These are phyloP conservation scores for Apiospora sp. DNA, from an alignment of 2,329 filamentous ascomycete genomes.

Conservation along the genomic window DNA sequence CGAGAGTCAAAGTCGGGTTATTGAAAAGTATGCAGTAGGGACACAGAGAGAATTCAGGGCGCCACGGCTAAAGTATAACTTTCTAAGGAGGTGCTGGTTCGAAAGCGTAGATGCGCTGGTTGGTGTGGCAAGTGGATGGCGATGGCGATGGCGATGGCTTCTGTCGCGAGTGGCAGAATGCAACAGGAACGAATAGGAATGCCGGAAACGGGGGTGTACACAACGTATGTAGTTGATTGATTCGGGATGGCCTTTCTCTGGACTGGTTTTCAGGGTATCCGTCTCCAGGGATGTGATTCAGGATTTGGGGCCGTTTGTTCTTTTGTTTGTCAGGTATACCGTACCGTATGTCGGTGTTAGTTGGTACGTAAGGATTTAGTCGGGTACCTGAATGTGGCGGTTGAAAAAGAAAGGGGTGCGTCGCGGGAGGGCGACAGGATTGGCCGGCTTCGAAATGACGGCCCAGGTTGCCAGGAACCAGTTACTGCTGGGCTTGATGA, in stretches of 20 bases:
- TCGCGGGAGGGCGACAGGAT: constrained; percentile 2
- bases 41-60: background rate
- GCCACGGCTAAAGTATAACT: background rate
- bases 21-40: background rate
- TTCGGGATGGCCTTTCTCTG: background rate
- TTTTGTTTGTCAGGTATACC: constrained; percentile 22
- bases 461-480: background rate
- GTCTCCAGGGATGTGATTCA: constrained; percentile 19
- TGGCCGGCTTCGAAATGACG: constrained; percentile 7
- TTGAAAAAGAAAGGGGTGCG: constrained; percentile 17
- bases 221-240: constrained; percentile 19
- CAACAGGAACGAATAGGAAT: constrained; percentile 2
- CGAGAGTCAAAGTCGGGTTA: background rate
- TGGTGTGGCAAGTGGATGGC: too few species aligned
- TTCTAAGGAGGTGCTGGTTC: background rate
- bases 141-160: background rate
- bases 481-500: constrained; percentile 5
- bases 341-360: constrained; percentile 3
- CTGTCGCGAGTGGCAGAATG: constrained; percentile 1
- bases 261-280: constrained; percentile 13
- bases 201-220: constrained; percentile 17
- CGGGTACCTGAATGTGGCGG: constrained; percentile 19
- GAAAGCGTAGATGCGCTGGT: too few species aligned
- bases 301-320: constrained; percentile 21
- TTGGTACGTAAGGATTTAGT: constrained; percentile 10